These are phyloP conservation scores for Yarrowia bubula DNA, from an alignment of 805 yeast genomes.

Conservation along the genomic window DNA sequence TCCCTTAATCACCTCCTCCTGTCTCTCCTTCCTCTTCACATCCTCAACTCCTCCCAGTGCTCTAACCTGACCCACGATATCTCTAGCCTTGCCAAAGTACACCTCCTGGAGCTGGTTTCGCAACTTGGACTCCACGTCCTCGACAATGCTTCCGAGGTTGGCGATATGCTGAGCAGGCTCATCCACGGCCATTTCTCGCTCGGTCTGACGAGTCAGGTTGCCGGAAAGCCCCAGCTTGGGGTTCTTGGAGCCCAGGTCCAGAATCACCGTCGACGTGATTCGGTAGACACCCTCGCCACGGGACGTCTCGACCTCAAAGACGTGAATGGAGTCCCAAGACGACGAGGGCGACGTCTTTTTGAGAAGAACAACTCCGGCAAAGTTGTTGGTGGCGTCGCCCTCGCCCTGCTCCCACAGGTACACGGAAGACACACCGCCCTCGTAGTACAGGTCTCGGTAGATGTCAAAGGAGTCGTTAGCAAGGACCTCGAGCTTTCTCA, in stretches of 20 bases:
- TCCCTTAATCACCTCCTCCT: constrained; percentile 25
- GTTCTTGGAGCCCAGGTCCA: constrained; percentile 55
- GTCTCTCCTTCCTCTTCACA: constrained; percentile 8
- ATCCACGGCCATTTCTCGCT: constrained; percentile 48
- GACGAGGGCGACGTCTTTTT: constrained; percentile 58
- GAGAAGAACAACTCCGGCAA: constrained; percentile 88
- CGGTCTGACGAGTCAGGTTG: constrained; percentile 75
- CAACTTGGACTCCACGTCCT: constrained; percentile 82
- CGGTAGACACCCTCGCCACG: constrained; percentile 54
- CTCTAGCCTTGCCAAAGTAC: constrained; percentile 91
- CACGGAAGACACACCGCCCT: constrained; percentile 87
- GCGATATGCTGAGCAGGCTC: constrained; percentile 62
- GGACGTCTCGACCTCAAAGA: constrained; percentile 62
- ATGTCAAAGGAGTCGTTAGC: constrained; percentile 91
- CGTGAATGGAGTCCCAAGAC: constrained; percentile 92
- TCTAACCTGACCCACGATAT: constrained; percentile 72
- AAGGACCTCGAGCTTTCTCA: constrained; percentile 71
- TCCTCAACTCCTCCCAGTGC: constrained; percentile 5
- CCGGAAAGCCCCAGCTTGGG: constrained; percentile 65
- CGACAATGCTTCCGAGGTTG: constrained; percentile 80
- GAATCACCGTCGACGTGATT: constrained; percentile 82
- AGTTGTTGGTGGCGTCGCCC: constrained; percentile 51
- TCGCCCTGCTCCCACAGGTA: constrained; percentile 77
- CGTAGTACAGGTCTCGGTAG: constrained; percentile 90
- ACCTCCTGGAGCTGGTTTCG: constrained; percentile 89